These are phyloP conservation scores for Xylariomycetidae sp. DNA, from an alignment of 2,329 filamentous ascomycete species.

Conservation along the genomic window DNA sequence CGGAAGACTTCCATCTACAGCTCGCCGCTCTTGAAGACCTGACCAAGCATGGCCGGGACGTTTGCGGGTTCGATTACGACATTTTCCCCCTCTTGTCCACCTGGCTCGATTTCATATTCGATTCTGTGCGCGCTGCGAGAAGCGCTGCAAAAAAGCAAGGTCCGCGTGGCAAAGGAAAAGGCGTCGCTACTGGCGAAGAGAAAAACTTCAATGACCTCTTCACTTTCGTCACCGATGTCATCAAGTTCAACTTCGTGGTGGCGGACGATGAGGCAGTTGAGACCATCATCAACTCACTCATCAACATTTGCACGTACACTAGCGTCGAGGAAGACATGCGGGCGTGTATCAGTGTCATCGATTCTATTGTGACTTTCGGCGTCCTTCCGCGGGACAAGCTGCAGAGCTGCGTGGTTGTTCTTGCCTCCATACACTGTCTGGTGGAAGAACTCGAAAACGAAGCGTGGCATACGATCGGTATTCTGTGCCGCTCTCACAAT, in stretches of 20 bases:
- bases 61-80: constrained; percentile 63
- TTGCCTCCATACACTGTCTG: constrained; percentile 66
- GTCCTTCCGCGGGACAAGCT: constrained; percentile 59
- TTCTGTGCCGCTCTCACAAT: constrained; percentile 68
- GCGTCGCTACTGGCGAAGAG: constrained; percentile 45
- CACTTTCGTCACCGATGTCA: constrained; percentile 57
- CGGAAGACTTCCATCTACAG: constrained; percentile 61
- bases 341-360: constrained; percentile 61
- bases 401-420: constrained; percentile 60
- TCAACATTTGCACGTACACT: constrained; percentile 64
- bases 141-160: constrained; percentile 44
- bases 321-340: constrained; percentile 58
- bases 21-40: constrained; percentile 57
- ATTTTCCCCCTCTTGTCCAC: constrained; percentile 54
- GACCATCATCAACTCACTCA: constrained; percentile 54
- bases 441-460: constrained; percentile 54
- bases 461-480: constrained; percentile 64
- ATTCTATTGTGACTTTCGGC: constrained; percentile 66
- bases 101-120: constrained; percentile 55
- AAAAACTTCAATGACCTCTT: constrained; percentile 60
- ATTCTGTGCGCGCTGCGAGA: constrained; percentile 45
- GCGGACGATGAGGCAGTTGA: constrained; percentile 57
- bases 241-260: constrained; percentile 70
- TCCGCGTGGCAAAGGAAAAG: constrained; percentile 36
- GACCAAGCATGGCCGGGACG: constrained; percentile 53